Percentiles rank a stretch among this genome's conserved stretches.
Conservation (phyloP, 2,329 filamentous ascomycete genomes). For the Lecanoromycetidae sp. region DNA sequence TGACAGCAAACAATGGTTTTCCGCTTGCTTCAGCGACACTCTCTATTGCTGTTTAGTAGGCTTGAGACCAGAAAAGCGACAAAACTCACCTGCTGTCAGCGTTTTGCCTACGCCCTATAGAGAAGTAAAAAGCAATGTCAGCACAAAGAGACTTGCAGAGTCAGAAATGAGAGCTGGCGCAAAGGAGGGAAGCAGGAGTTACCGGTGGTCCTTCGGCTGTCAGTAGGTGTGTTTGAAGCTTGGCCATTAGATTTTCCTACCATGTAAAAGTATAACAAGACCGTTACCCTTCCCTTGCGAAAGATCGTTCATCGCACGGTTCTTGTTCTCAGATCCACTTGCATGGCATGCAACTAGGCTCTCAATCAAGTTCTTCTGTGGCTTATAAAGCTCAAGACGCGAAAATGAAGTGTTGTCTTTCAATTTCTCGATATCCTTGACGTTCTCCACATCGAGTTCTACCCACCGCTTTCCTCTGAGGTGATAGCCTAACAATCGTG, state of each 20-base stretch:
- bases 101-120: constrained; percentile 11
- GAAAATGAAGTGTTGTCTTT: background rate
- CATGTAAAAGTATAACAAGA: constrained; percentile 22
- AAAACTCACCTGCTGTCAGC: constrained; percentile 4
- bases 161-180: background rate
- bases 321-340: background rate
- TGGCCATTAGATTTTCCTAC: background rate
- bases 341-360: constrained; percentile 3
- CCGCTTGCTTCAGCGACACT: background rate
- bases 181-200: background rate
- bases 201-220: constrained; percentile 1
- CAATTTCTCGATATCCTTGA: background rate
- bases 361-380: background rate
- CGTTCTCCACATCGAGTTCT: background rate
- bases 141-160: background rate
- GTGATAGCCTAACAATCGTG: constrained; percentile 3
- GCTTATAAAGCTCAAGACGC: background rate
- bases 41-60: background rate
- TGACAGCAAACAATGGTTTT: constrained; percentile 1
- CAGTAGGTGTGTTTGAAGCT: background rate
- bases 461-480: constrained; percentile 8
- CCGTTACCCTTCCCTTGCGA: constrained; percentile 24
- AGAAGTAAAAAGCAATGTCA: background rate
- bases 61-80: background rate
- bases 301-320: background rate